Base-by-base conservation (phyloP, 495 filamentous ascomycete genomes). In the Annulohypoxylon stygium region DNA sequence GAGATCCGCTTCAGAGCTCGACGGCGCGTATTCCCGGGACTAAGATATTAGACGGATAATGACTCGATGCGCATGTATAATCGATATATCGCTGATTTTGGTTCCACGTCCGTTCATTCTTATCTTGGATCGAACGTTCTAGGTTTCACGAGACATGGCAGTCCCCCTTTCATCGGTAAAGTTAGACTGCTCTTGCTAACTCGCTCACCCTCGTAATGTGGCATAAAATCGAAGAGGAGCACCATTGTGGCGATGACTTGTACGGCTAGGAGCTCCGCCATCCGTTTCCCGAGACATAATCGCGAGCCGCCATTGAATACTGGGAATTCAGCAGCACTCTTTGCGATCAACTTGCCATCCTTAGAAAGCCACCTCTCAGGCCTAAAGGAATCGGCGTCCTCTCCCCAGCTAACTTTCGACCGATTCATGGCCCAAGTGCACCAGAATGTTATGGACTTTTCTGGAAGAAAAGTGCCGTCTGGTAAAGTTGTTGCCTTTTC, bases 271-370 rank as follows among this genome's bases (percentile, higher is more conserved):
- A 83, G 62, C 73, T 90, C 88, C 2, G 88, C 88, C 88, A 89
- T 88, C 70, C 82, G 86, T 78, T 86, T 88, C 11, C 88, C 88
- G 39, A 90, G 76, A 69, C 88, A 90, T 1, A 83, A 81, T 62
- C 88, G 80, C 5, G 85, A 81, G 0, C 88, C 88, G 12, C 86
- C 88, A 51, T 90, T 89, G 70, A 90, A 90, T 9, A 90, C 88
- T 1, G 88, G 87, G 67, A 86, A 90, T 75, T 88, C 88, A 47
- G 80, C 83, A 5, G 87, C 77, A 36, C 80, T 82, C 67, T 82
- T 86, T 0, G 76, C 76, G 6, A 83, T 75, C 8, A 87, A 53
- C 36, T 76, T 81, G 8, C 79, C 81, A 20, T 82, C 77, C 23
- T 73, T 71, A 10, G 76, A 76, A 8, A 90, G 75, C 81, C 87